Conservation (phyloP, 257 asterid genomes). For the Avicennia marina region DNA sequence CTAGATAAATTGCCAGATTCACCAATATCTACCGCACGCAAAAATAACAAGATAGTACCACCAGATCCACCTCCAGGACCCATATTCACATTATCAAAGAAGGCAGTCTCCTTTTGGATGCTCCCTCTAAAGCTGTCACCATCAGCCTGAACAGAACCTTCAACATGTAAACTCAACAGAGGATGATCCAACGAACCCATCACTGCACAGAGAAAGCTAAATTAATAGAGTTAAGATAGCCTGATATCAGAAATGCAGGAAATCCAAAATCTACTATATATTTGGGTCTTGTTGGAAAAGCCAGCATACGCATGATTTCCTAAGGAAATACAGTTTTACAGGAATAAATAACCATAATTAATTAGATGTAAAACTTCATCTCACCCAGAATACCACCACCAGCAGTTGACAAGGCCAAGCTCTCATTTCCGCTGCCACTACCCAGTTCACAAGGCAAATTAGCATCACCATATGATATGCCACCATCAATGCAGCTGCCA, state of each 20-base stretch:
- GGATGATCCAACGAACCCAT: slow-evolving; percentile 93
- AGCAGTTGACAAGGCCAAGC: slow-evolving; percentile 64
- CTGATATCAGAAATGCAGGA: too few relatives aligned
- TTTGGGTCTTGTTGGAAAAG: too few relatives aligned
- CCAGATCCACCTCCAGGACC: slow-evolving; percentile 99
- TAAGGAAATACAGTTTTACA: too few relatives aligned
- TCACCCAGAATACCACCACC: slow-evolving; percentile 96
- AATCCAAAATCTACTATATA: too few relatives aligned
- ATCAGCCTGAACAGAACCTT: slow-evolving; percentile 80
- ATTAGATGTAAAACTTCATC: slow-evolving; percentile 25
- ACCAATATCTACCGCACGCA: slow-evolving; percentile 53
- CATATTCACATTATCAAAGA: slow-evolving; percentile 16
- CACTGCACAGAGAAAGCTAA: slow-evolving; percentile 47
- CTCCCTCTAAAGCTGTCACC: slow-evolving; percentile 53
- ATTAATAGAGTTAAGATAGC: too few relatives aligned
- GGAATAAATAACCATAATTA: background rate
- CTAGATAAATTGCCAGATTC: slow-evolving; percentile 68
- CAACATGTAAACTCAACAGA: slow-evolving; percentile 45
- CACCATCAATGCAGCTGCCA: slow-evolving; percentile 75
- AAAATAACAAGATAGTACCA: slow-evolving; percentile 80
- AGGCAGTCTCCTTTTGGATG: slow-evolving; percentile 23
- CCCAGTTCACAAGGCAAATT: slow-evolving; percentile 92
- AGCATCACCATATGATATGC: slow-evolving; percentile 75
- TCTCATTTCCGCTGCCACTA: slow-evolving; percentile 97
- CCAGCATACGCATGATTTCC: too few relatives aligned